These are phyloP conservation scores for Hymenoscyphus fraxineus DNA, from an alignment of 2,329 filamentous ascomycete genomes.

Conservation along the genomic window DNA sequence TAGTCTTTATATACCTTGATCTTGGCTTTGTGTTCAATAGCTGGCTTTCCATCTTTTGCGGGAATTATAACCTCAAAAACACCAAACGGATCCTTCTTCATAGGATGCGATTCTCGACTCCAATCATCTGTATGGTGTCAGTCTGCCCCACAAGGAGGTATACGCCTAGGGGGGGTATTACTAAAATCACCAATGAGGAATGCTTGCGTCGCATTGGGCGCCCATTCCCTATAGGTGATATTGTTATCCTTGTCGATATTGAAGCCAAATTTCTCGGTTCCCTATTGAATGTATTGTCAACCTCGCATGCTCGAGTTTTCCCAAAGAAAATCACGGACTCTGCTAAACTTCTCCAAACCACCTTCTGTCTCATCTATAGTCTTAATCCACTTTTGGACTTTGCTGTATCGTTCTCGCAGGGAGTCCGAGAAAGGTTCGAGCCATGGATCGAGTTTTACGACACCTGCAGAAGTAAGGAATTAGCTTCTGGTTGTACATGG, in stretches of 20 bases:
- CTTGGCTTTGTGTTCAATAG: conserved; percentile 90
- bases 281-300: conserved; percentile 46
- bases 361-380: conserved; percentile 80
- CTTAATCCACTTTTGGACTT: conserved; percentile 82
- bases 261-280: conserved; percentile 82
- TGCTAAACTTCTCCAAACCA: conserved; percentile 86
- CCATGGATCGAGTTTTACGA: conserved; percentile 84
- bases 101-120: conserved; percentile 77
- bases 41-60: conserved; percentile 67
- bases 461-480: conserved; percentile 55
- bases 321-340: conserved; percentile 45
- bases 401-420: conserved; percentile 71
- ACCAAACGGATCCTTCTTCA: conserved; percentile 82
- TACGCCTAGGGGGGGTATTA: conserved; percentile 38
- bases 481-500: conserved; percentile 14
- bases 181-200: conserved; percentile 94
- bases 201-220: conserved; percentile 80
- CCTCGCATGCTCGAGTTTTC: background rate
- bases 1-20: conserved; percentile 64
- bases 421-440: conserved; percentile 78
- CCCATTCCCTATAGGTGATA: conserved; percentile 93
- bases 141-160: conserved; percentile 15
- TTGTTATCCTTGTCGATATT: conserved; percentile 77
- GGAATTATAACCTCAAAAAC: conserved; percentile 81
- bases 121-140: conserved; percentile 63